A percentile compares a stretch with the other conserved stretches of the same genome.
phyloP scores from a whole-genome alignment of 2,329 filamentous ascomycete species.

The Cryphonectria nitschkei region DNA sequence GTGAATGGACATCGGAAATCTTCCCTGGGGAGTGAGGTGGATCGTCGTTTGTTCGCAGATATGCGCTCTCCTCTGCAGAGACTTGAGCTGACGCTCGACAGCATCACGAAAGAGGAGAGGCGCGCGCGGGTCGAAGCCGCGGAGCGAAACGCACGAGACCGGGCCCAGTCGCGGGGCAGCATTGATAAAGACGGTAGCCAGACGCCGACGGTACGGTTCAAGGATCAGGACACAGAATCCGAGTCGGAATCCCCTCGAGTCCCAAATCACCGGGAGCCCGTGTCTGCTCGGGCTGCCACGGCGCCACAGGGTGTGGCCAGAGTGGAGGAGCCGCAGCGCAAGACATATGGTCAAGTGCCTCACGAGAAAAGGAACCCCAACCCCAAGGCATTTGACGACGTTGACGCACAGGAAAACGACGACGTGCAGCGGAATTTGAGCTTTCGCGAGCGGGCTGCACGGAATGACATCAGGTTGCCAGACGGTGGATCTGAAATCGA shows the following conservation, averaged over 20 bases:
- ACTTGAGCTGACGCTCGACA: slow-evolving; percentile 86
- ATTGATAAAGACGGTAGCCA: slow-evolving; percentile 31
- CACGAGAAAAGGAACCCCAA: slow-evolving; percentile 34
- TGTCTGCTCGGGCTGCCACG: slow-evolving; percentile 34
- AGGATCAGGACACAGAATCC: slow-evolving; percentile 34
- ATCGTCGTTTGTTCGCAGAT: slow-evolving; percentile 67
- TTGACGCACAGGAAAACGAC: slow-evolving; percentile 36
- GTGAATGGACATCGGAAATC: slow-evolving; percentile 41
- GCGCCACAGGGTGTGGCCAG: slow-evolving; percentile 31
- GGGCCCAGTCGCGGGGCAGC: slow-evolving; percentile 42
- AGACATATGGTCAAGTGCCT: slow-evolving; percentile 35
- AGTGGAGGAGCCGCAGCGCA: slow-evolving; percentile 38
- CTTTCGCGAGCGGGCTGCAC: slow-evolving; percentile 61
- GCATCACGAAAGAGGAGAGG: slow-evolving; percentile 95
- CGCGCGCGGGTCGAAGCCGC: slow-evolving; percentile 82
- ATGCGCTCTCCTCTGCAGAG: slow-evolving; percentile 91
- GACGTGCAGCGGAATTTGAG: slow-evolving; percentile 60
- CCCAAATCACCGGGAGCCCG: slow-evolving; percentile 32
- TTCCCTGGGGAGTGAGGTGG: slow-evolving; percentile 44
- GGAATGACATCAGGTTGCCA: slow-evolving; percentile 45
- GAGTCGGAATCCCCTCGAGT: slow-evolving; percentile 34
- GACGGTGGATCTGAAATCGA: slow-evolving; percentile 32
- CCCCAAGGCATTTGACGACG: slow-evolving; percentile 33
- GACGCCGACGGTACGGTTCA: slow-evolving; percentile 40
- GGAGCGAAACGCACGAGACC: slow-evolving; percentile 72